phyloP scores from a whole-genome alignment of 1,139 yeast genomes.

The Blastobotrys elegans region DNA sequence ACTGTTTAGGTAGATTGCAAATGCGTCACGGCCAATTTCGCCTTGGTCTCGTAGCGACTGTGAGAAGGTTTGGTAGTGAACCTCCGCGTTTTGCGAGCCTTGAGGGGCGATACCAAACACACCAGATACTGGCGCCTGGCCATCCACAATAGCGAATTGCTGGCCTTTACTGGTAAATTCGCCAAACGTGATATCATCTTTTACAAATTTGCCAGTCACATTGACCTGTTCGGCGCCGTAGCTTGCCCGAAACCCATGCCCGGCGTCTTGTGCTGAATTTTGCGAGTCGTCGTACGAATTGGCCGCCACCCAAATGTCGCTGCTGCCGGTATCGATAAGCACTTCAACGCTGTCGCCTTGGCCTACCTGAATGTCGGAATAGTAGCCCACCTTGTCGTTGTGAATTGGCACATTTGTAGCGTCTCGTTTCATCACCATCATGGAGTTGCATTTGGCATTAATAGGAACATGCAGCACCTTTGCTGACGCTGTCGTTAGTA shows the following conservation, averaged over 20 bases:
- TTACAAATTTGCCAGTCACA: constrained; percentile 61
- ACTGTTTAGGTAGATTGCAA: constrained; percentile 31
- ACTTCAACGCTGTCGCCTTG: constrained; percentile 22
- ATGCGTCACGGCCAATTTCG: constrained; percentile 42
- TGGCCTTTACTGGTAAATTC: constrained; percentile 23
- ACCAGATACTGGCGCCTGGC: constrained; percentile 39
- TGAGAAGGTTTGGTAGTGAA: constrained; percentile 6
- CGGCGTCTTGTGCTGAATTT: constrained; percentile 7
- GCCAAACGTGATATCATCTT: constrained; percentile 59
- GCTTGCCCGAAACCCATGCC: constrained; percentile 1
- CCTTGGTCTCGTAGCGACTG: constrained; percentile 41
- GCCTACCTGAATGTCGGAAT: constrained; percentile 20
- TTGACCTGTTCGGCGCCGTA: constrained; percentile 1
- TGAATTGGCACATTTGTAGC: not conserved
- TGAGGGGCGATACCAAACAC: constrained; percentile 51
- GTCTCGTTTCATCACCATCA: not conserved
- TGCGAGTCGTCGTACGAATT: not conserved
- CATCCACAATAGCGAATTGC: constrained; percentile 8
- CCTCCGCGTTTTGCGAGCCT: constrained; percentile 36
- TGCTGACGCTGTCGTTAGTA: not conserved
- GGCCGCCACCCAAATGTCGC: constrained; percentile 60
- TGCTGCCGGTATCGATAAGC: constrained; percentile 58
- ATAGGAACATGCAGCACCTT: constrained; percentile 2
- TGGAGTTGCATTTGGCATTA: not conserved
- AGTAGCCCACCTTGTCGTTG: constrained; percentile 11